Evolutionary conservation across 768 basidiomycete species (phyloP).

Genomic region (Boletus rubescentipes): DNA sequence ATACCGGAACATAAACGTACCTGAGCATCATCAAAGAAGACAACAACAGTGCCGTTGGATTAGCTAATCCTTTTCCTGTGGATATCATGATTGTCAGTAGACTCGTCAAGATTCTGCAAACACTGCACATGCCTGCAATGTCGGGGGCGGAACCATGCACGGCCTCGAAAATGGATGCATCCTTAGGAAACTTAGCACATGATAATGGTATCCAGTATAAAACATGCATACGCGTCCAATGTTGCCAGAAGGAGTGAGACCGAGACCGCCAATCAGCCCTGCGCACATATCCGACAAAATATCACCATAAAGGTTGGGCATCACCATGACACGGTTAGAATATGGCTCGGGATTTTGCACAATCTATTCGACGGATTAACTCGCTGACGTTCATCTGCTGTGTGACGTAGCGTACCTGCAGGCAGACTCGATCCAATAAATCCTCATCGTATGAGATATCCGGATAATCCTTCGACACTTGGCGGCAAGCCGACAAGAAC

Average conservation of each 20-base stretch:
- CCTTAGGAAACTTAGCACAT: conserved; percentile 45
- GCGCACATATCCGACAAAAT: conserved; percentile 99
- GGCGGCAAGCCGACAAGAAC: conserved; percentile 97
- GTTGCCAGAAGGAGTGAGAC: conserved; percentile 96
- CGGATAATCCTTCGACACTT: conserved; percentile 95
- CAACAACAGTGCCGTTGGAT: conserved; percentile 97
- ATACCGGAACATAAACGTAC: conserved; percentile 41
- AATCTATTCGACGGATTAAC: conserved; percentile 48
- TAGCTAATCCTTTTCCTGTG: conserved; percentile 86
- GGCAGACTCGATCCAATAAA: conserved; percentile 92
- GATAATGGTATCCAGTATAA: conserved; percentile 4
- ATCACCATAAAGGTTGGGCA: conserved; percentile 97
- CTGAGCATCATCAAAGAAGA: conserved; percentile 98
- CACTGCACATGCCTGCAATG: conserved; percentile 71
- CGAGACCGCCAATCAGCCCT: conserved; percentile 96
- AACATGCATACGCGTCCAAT: conserved; percentile 75
- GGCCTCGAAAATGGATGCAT: conserved; percentile 99
- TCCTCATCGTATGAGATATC: conserved; percentile 95
- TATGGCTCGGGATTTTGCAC: conserved; percentile 93
- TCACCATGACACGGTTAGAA: conserved; percentile 98
- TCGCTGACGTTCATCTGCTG: background rate
- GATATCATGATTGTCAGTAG: conserved; percentile 8
- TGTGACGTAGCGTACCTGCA: conserved; percentile 56
- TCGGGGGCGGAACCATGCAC: conserved; percentile 99
- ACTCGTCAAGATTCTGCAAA: background rate